Base-by-base conservation (phyloP, 345 rosid genomes). In the Chamaenerion angustifolium region DNA sequence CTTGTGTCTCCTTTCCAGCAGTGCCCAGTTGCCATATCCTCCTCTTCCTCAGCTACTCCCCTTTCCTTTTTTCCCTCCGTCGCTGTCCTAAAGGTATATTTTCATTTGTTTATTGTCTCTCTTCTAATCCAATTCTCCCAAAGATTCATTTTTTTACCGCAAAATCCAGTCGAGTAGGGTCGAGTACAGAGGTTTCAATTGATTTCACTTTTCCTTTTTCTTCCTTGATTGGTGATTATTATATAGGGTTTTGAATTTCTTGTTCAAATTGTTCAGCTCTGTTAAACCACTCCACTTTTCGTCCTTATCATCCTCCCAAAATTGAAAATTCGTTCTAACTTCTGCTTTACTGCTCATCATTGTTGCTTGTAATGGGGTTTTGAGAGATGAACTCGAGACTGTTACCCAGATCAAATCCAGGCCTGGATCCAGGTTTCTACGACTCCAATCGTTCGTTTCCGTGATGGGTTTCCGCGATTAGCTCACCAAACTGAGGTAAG, bases 1-100 rank as follows among this genome's bases (percentile, higher is more conserved):
- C n/a, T n/a, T n/a, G n/a, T n/a, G n/a, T n/a, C n/a, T n/a, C 25
- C 51, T 48, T 48, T 48, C 51, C 51, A 48, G 51, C 51, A 18
- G 7, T 17, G 17, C 35, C 16, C 37, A 48, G 51, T 48, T 48
- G 27, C 51, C 51, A 48, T 46, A 8, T 46, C 49, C 49, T 21
- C 21, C 17, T 46, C 49, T 21, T 21, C 21, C 17, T 16, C 15
- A 46, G 21, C 21, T 19, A 23, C 11, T 9, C 17, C 27, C 13
- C 27, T 19, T 13, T 18, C 8, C 14, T 48, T 18, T 31, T 31
- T 7, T 21, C 25, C 25, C 6, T 31, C 5, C 7, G 37, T 31
- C 31, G n/a, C 3, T 48, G 21, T 48, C 51, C 11, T 31, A 4
- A 48, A 18, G 48, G 18, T 45, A 13, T 16, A 45, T 45, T 45